Base-by-base conservation (phyloP, 768 basidiomycete genomes). In the Suillus weaverae region DNA sequence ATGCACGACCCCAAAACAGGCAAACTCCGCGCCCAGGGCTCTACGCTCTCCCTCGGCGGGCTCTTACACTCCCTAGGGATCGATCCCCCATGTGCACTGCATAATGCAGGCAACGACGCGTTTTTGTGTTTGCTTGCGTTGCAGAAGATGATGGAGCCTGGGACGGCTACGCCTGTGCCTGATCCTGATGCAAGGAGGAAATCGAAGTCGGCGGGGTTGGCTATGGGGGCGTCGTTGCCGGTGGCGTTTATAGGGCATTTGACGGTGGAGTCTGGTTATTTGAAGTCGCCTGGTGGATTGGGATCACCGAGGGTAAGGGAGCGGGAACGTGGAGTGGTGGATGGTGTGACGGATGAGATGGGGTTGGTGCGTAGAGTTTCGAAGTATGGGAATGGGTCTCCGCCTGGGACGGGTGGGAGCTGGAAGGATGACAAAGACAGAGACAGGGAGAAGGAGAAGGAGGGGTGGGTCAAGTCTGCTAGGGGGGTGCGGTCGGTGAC, bases 71-170 rank as follows among this genome's bases (percentile, higher is more conserved):
- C 89, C 5, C 80, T 91, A 41, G 81, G 83, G 20, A 65, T 75
- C 44, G 66, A 68, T 2, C 62, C 70, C 10, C 72, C 70, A 18
- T 86, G 84, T 64, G 72, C 75, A 16, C 72, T 89, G 64, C 85
- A 90, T 73, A 92, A 93, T 70, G 79, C 92, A n/a, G 92, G 92
- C 16, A 94, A 94, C 73, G 89, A 91, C 66, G 89, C 92, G 4
- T 86, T 90, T 70, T 80, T 90, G 80, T 78, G 79, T 60, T 82
- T 94, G 35, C 85, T 90, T 48, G 85, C 81, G 14, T 79, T 94
- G 36, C 92, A 94, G 70, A 79, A 85, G 69, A 81, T 94, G 44
- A 74, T 91, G 14, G 88, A 89, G 61, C 88, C 87, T 0, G 75
- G 77, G 14, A 83, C 84, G 26, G 67, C 68, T 30, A 70, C 73